Evolutionary conservation across 371 early-diverging fungal species (phyloP), one percentile per base, ranked within the genome.

Genomic region (Vavraia culicis): DNA sequence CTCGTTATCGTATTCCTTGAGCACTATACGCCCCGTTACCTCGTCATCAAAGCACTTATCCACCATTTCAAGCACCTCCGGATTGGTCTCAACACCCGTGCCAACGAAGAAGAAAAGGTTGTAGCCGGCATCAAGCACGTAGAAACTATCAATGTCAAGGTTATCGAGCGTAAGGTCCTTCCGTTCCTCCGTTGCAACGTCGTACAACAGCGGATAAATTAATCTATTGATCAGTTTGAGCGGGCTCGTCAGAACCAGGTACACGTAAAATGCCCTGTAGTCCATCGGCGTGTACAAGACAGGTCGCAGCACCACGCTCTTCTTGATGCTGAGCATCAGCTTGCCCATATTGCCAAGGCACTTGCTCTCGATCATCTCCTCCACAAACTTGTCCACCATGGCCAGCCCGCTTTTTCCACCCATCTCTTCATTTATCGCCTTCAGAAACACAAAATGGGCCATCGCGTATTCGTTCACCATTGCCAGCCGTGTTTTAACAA

Each of bases 121-220:
- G 18, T 58, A 45, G 15, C 66, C 66, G 3, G 62, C 56, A 41
- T 62, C 62, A 20, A 66, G 37, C 4, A 66, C 20, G 39, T 60
- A 66, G 8, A 66, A 15, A 19, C 56, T 55, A 33, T 41, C 23
- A 3, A 21, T 41, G 18, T 51, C 60, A 3, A 66, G 20, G 43
- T 32, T 56, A 40, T 52, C 35, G 4, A 46, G 16, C 19, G 59
- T 42, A 10, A 66, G 43, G 5, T 44, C 37, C 15, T 59, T 22
- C 3, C 54, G 59, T 19, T 40, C 41, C 11, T 38, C 13, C n/a
- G 32, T 33, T 11, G 42, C 54, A 13, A 33, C 20, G 39, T 39
- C 39, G 21, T 19, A 4, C 11, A 66, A 35, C 1, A 31, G 23
- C 13, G 66, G 66, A 49, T 66, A 59, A 4, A 61, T 54, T 23